phyloP scores from a whole-genome alignment of 306 rosid genomes.

The Hippophae rhamnoides region DNA sequence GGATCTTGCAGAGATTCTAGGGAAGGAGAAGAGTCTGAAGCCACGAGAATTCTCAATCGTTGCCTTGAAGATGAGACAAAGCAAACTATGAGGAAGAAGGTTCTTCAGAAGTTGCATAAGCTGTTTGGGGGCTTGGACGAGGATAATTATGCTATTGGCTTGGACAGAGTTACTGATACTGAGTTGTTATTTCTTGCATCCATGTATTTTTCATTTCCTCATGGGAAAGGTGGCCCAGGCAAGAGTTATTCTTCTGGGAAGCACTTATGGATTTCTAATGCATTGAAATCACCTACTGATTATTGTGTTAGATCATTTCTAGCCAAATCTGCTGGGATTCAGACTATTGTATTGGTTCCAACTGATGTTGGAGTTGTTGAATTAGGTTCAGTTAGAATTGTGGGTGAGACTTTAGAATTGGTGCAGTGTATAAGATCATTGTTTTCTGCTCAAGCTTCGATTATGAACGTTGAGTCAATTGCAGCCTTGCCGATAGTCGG shows the following conservation, averaged over 20 bases:
- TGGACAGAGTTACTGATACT: slow-evolving; percentile 75
- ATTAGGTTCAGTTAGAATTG: slow-evolving; percentile 67
- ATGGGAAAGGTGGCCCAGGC: slow-evolving; percentile 89
- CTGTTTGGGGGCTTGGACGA: slow-evolving; percentile 78
- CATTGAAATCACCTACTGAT: slow-evolving; percentile 35
- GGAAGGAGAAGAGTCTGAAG: slow-evolving; percentile 53
- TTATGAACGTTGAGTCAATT: slow-evolving; percentile 27
- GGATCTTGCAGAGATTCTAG: slow-evolving; percentile 86
- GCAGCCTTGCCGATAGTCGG: slow-evolving; percentile 21
- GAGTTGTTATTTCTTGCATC: slow-evolving; percentile 96
- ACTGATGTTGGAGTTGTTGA: slow-evolving; percentile 87
- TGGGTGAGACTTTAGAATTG: slow-evolving; percentile 56
- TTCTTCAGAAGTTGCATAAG: slow-evolving; percentile 74
- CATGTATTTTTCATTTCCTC: slow-evolving; percentile 85
- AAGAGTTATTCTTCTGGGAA: slow-evolving; percentile 69
- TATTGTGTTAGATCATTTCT: slow-evolving; percentile 72
- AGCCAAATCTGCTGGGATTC: slow-evolving; percentile 75
- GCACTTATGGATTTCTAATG: slow-evolving; percentile 58
- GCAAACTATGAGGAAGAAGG: slow-evolving; percentile 80
- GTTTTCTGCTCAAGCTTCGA: slow-evolving; percentile 45
- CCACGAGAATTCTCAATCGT: slow-evolving; percentile 23
- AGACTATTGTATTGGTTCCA: slow-evolving; percentile 80
- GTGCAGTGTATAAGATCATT: slow-evolving; percentile 49
- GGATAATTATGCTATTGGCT: slow-evolving; percentile 67
- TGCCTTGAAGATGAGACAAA: slow-evolving; percentile 44